These are phyloP conservation scores for Salix caprea DNA, from an alignment of 345 rosid species.

Conservation along the genomic window DNA sequence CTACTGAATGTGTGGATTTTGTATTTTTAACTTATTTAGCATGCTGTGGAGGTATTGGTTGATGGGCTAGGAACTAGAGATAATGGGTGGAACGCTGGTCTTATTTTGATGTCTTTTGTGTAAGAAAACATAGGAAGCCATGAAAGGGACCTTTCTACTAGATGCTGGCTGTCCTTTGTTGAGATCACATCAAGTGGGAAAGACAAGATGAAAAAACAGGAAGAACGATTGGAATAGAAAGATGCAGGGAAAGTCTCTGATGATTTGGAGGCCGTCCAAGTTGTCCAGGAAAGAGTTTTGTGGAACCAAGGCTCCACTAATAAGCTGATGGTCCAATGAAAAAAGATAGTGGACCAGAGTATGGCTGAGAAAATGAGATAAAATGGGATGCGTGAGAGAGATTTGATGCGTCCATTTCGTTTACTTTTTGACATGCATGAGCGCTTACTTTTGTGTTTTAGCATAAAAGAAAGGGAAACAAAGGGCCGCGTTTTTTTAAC, in stretches of 20 bases:
- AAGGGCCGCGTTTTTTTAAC: constrained; percentile 26
- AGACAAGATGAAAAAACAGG: constrained; percentile 9
- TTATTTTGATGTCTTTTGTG: background rate
- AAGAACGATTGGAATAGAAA: background rate
- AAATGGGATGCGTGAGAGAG: background rate
- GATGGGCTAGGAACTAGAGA: background rate
- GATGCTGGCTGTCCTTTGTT: constrained; percentile 14
- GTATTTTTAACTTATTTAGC: background rate
- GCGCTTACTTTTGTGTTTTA: constrained; percentile 22
- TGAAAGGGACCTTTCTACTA: constrained; percentile 12
- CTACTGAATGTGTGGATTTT: background rate
- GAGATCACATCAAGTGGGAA: background rate
- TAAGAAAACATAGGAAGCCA: background rate
- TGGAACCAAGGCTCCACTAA: constrained; percentile 24
- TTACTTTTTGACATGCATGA: constrained; percentile 19
- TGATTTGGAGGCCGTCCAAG: constrained; percentile 20
- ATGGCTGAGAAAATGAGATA: constrained; percentile 2
- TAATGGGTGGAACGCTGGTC: constrained; percentile 1
- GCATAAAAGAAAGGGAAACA: constrained; percentile 6
- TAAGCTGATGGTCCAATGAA: constrained; percentile 13
- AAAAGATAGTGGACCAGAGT: constrained; percentile 20
- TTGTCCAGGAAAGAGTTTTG: constrained; percentile 16
- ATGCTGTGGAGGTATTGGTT: background rate
- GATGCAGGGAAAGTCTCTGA: background rate
- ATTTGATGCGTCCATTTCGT: constrained; percentile 13